phyloP scores from a whole-genome alignment of 129 eudicot genomes.

The Cynara cardunculus region DNA sequence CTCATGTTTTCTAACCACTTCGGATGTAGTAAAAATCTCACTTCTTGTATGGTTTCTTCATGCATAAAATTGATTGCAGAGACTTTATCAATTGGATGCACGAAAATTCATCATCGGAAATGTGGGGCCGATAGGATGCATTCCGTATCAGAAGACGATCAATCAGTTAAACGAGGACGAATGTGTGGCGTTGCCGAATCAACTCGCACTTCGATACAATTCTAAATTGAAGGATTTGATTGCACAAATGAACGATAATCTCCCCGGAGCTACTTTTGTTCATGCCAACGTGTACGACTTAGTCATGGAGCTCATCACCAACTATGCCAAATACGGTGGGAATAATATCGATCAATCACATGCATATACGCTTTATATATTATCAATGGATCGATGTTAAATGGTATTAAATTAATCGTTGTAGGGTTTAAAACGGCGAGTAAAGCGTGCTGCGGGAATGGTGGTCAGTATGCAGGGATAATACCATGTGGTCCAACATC shows the following conservation, averaged over 20 bases:
- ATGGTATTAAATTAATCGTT: not conserved
- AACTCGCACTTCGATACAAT: constrained; percentile 75
- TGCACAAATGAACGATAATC: constrained; percentile 58
- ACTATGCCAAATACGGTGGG: constrained; percentile 75
- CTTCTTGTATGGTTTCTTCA: too few relatives aligned
- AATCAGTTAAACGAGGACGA: constrained; percentile 61
- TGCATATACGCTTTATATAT: not conserved
- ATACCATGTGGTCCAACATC: constrained; percentile 95
- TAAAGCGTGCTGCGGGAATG: constrained; percentile 90
- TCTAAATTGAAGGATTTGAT: constrained; percentile 64
- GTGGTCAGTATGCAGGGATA: constrained; percentile 91
- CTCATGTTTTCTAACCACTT: not conserved
- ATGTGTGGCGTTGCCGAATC: constrained; percentile 82
- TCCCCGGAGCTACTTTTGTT: constrained; percentile 82
- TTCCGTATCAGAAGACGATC: constrained; percentile 92
- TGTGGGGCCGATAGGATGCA: constrained; percentile 98
- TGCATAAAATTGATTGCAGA: constrained; percentile 38
- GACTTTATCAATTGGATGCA: constrained; percentile 84
- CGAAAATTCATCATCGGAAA: constrained; percentile 80
- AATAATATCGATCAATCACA: not conserved
- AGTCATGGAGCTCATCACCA: constrained; percentile 89
- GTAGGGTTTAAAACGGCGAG: constrained; percentile 80
- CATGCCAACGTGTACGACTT: constrained; percentile 83
- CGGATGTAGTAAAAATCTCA: not conserved
- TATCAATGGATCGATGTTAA: not conserved